These are phyloP conservation scores for Epichloe aotearoae DNA, from an alignment of 2,329 filamentous ascomycete species.

Conservation along the genomic window DNA sequence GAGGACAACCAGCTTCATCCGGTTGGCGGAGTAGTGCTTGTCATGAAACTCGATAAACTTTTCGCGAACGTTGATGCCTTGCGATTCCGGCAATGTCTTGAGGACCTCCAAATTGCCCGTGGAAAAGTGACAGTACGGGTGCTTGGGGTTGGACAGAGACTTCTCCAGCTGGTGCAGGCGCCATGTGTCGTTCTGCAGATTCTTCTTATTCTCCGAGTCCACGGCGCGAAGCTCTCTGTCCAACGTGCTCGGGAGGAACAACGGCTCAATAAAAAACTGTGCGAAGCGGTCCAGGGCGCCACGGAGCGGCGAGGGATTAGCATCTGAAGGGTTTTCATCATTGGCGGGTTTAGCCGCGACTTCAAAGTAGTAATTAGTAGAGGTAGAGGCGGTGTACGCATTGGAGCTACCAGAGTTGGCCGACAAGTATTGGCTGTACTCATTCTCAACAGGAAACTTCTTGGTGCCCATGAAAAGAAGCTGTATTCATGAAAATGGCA, in stretches of 20 bases:
- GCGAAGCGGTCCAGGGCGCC: constrained; percentile 84
- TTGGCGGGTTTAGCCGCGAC: constrained; percentile 67
- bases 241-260: constrained; percentile 73
- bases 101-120: constrained; percentile 81
- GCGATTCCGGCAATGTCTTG: constrained; percentile 65
- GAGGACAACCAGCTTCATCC: constrained; percentile 82
- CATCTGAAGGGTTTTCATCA: constrained; percentile 38
- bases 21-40: constrained; percentile 82
- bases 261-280: constrained; percentile 81
- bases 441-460: constrained; percentile 94
- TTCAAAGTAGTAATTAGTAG: constrained; percentile 97
- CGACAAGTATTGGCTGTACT: constrained; percentile 86
- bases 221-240: constrained; percentile 82
- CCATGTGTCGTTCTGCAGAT: constrained; percentile 83
- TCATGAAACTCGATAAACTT: constrained; percentile 90
- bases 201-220: constrained; percentile 96
- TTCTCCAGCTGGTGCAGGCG: constrained; percentile 79
- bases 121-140: constrained; percentile 84
- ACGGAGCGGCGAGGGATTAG: constrained; percentile 50
- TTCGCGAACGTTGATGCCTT: constrained; percentile 72
- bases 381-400: constrained; percentile 84
- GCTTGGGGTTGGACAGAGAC: constrained; percentile 71
- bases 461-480: constrained; percentile 97
- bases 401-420: constrained; percentile 86
- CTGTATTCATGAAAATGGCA: constrained; percentile 18